Base-by-base conservation (phyloP, 306 rosid species). In the Herpetospermum pedunculosum region DNA sequence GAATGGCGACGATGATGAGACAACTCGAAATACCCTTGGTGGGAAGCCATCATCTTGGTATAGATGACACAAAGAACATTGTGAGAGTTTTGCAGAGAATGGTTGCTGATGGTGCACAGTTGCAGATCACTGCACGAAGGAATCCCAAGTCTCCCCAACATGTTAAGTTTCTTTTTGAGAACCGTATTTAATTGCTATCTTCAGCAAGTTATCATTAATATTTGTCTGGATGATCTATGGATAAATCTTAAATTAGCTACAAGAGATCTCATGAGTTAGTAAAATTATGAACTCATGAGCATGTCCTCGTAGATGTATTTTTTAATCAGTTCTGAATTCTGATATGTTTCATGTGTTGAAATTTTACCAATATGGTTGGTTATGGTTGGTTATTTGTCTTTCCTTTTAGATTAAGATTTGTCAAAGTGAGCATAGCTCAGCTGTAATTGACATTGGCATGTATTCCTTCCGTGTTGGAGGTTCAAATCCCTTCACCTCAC, bases 21-120 rank as follows among this genome's bases (percentile, higher is more conserved):
- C 88, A 93, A 80, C 92, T 93, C 25, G 82, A 76, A 9, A 77
- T 93, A 76, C 94, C 92, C 13, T 77, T 86, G 83, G 1, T 72
- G 76, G 98, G 97, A 89, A 91, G 97, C 74, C 97, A 91, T 82
- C 98, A 93, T 84, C 98, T 93, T 75, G 98, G 98, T 48, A 87
- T 93, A 77, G 98, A 93, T 74, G 98, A 93, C 81, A 81, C 92
- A 28, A 86, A 85, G 91, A 93, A 91, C 91, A 91, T 93, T 46
- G 69, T 90, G 46, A 86, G 97, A 80, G 96, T 89, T 19, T 73
- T 91, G 58, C 97, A 86, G 62, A 90, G 77, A 63, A 84, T 93
- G 98, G 89, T 93, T 72, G 79, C 81, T 38, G 94, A 91, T 72
- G 98, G 97, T 57, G 98, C 94, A 5, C 71, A 76, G 37, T 11